These are phyloP conservation scores for Solanum neorickii DNA, from an alignment of 257 asterid species.

Conservation along the genomic window DNA sequence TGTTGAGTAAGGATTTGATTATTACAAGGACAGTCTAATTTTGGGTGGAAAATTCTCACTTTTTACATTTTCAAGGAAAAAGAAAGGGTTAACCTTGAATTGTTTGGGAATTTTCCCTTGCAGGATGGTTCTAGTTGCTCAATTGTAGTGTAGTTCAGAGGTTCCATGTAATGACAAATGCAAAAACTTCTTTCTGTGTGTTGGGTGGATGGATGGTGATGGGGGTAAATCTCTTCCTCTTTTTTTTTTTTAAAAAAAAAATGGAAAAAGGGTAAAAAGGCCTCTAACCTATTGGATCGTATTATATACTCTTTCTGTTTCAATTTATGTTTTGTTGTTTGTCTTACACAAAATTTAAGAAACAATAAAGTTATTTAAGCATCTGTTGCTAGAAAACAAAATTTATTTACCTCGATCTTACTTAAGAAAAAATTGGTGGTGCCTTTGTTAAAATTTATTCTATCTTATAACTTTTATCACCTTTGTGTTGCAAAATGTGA, in stretches of 20 bases:
- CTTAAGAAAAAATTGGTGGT: neutral
- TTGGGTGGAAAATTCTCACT: neutral
- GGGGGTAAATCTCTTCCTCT: neutral
- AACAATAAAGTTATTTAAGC: neutral
- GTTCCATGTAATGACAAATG: neutral
- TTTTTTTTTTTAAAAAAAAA: neutral
- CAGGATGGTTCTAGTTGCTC: neutral
- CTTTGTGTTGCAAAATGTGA: slow-evolving; percentile 21
- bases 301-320: neutral
- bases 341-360: too few relatives aligned
- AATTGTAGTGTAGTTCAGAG: neutral
- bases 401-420: neutral
- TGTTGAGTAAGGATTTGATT: neutral
- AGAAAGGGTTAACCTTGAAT: neutral
- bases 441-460: neutral
- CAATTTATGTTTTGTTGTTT: neutral
- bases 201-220: neutral
- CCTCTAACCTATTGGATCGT: neutral
- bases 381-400: neutral
- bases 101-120: neutral
- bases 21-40: neutral
- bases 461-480: neutral
- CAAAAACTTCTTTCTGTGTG: neutral
- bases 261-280: neutral
- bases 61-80: neutral